Percentiles rank a stretch among this genome's conserved stretches.
phyloP scores from a whole-genome alignment of 768 basidiomycete species.

The Tylopilus subfusipes region DNA sequence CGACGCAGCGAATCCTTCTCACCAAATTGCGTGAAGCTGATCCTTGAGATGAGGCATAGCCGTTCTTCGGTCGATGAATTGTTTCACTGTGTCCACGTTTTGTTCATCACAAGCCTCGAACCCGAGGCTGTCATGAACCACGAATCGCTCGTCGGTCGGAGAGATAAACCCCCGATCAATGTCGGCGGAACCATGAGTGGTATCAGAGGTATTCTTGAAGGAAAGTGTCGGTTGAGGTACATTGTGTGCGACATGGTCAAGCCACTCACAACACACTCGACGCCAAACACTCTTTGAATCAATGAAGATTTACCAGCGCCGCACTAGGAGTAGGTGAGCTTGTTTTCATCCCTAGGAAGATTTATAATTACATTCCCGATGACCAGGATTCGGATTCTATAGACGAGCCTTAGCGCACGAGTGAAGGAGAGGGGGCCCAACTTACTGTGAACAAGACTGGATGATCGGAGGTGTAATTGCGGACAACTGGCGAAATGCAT shows the following conservation, averaged over 20 bases:
- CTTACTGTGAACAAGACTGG: slow-evolving; percentile 11
- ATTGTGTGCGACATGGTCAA: neutral
- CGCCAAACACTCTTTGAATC: slow-evolving; percentile 12
- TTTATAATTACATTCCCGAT: slow-evolving; percentile 11
- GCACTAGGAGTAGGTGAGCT: slow-evolving; percentile 3
- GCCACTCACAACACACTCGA: slow-evolving; percentile 4
- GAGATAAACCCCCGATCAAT: slow-evolving; percentile 15
- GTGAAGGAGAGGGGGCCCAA: neutral
- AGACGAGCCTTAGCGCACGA: neutral
- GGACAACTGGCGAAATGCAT: slow-evolving; percentile 2
- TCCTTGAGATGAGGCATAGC: neutral
- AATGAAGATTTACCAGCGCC: slow-evolving; percentile 16
- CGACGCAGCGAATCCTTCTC: neutral
- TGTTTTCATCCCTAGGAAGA: neutral
- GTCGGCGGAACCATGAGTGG: neutral
- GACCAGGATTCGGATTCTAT: slow-evolving; percentile 15
- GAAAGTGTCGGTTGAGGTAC: neutral
- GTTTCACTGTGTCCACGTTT: slow-evolving; percentile 2
- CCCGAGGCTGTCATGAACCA: slow-evolving; percentile 18
- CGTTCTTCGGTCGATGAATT: slow-evolving; percentile 3
- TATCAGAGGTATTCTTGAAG: slow-evolving; percentile 1
- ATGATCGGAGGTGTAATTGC: slow-evolving; percentile 9
- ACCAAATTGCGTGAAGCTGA: slow-evolving; percentile 17
- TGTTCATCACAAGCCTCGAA: slow-evolving; percentile 10
- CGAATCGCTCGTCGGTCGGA: slow-evolving; percentile 8